Percentiles rank a stretch among this genome's conserved stretches.
Evolutionary conservation across 2,329 filamentous ascomycete species (phyloP).

Genomic region (Pseudogymnoascus sp.): DNA sequence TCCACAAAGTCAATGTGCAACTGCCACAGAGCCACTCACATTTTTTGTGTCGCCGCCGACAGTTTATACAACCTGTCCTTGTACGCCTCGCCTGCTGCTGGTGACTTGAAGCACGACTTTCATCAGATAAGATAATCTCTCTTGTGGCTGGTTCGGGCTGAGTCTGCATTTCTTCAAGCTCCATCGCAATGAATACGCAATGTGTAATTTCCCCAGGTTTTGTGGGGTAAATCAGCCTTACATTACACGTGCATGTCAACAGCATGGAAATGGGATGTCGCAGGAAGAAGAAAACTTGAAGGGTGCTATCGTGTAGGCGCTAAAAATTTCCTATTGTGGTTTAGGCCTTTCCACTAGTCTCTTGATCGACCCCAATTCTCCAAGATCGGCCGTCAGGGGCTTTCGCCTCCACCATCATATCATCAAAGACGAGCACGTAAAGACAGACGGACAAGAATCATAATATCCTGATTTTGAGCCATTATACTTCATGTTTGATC

Average conservation of each 20-base stretch:
- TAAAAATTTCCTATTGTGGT: not conserved
- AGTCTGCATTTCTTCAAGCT: not conserved
- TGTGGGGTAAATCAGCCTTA: not conserved
- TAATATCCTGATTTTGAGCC: no score
- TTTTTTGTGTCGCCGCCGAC: slow-evolving; percentile 29
- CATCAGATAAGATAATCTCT: not conserved
- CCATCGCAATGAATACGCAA: not conserved
- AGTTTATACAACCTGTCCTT: slow-evolving; percentile 29
- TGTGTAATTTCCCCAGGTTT: not conserved
- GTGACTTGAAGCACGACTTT: not conserved
- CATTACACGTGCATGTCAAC: no score
- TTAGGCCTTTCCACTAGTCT: no score
- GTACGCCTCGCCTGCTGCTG: slow-evolving; percentile 21
- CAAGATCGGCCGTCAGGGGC: no score
- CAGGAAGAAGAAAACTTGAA: not conserved
- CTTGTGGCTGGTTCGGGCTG: not conserved
- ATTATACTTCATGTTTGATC: no score
- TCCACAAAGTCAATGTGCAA: not conserved
- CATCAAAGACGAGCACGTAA: no score
- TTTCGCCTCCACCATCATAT: no score
- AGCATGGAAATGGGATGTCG: no score
- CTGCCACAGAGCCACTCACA: slow-evolving; percentile 17
- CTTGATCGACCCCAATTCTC: no score
- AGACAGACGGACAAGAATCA: no score
- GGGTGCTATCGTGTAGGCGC: not conserved